Base-by-base conservation (phyloP, 2,329 filamentous ascomycete genomes). In the Penicillium paneum region DNA sequence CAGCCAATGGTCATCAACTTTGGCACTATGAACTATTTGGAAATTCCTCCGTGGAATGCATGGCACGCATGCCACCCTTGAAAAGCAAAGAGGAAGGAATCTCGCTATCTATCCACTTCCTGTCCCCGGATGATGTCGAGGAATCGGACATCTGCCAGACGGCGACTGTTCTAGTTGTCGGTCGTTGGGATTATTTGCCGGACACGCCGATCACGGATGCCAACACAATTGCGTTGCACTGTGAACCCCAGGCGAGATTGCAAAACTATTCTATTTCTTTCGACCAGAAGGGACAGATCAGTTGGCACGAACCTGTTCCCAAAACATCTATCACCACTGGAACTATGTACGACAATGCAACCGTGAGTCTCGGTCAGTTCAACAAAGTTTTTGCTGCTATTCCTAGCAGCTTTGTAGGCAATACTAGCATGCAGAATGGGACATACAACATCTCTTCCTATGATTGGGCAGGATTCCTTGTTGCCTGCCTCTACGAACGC, bases 331-430 rank as follows among this genome's bases (percentile, higher is more conserved):
- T 69, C 36, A 60, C 54, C 1, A 49, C 58, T 1, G 69, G 68
- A 3, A 29, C 55, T 10, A 69, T 71, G 67, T 67, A 66, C 38
- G 60, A 68, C 12, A 71, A 71, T 48, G 69, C 68, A 5, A 71
- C 68, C 5, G 50, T 68, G 47, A 71, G 67, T 34, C 53, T 71
- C 28, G 69, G 68, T 1, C 68, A 71, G 40, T 71, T 71, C 56
- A 71, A 71, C 59, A 71, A 70, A 52, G 66, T 69, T 3, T 71
- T 71, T 57, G 68, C 68, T 5, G 62, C 68, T 2, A 71, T 71
- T 12, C 68, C 69, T 1, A 68, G 69, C 46, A 70, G 60, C 39
- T 71, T 65, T 32, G 61, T 65, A 3, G 67, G 66, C 17, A 67
- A 69, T 34, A 61, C 63, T 2, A 58, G 62, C 3, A 40, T 58